These are phyloP conservation scores for Bauhinia variegata DNA, from an alignment of 306 rosid species.

Conservation along the genomic window DNA sequence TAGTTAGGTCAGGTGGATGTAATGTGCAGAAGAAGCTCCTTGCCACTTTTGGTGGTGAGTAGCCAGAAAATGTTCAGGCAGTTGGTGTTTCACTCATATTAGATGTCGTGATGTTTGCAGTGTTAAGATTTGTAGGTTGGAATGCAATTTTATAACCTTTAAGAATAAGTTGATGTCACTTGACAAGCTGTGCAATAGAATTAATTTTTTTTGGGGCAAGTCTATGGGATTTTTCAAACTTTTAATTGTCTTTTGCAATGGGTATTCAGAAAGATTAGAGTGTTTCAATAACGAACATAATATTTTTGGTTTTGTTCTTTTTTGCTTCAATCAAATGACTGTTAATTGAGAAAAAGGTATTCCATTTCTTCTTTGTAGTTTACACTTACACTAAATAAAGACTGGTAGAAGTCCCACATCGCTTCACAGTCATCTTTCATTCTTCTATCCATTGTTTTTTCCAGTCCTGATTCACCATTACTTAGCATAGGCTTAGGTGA, in stretches of 20 bases:
- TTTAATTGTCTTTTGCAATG: background rate
- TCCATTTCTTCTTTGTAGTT: too few relatives aligned
- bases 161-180: background rate
- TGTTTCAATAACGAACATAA: too few relatives aligned
- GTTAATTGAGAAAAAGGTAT: too few relatives aligned
- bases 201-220: background rate
- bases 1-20: background rate
- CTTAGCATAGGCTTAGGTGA: background rate
- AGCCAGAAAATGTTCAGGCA: background rate
- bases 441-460: slow-evolving; percentile 19
- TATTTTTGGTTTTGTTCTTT: too few relatives aligned
- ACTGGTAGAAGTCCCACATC: background rate
- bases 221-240: background rate
- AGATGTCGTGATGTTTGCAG: background rate
- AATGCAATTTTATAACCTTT: background rate
- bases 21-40: background rate
- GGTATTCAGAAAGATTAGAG: background rate
- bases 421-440: background rate
- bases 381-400: too few relatives aligned
- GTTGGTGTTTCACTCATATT: background rate
- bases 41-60: background rate
- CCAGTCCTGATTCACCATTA: slow-evolving; percentile 6
- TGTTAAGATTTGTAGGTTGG: background rate
- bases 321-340: too few relatives aligned
- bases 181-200: background rate